Conservation (phyloP, 2,329 filamentous ascomycete genomes). For the Sclerotinia minor region DNA sequence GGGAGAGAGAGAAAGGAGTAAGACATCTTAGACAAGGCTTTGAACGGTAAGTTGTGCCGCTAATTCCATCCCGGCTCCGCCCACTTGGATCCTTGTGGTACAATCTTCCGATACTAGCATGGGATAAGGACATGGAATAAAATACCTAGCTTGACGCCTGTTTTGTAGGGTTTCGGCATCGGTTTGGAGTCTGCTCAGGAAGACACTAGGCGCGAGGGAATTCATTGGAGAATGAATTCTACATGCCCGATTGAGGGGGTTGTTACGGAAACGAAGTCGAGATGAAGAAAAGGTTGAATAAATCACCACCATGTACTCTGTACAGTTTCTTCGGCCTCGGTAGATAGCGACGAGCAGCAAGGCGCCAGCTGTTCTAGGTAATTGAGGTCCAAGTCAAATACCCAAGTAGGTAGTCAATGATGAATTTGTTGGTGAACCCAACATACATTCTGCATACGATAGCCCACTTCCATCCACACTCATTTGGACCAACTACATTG, state of each 20-base stretch:
- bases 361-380: not conserved
- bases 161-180: not conserved
- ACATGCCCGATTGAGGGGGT: not conserved
- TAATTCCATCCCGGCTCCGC: constrained; percentile 18
- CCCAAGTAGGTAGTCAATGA: not conserved
- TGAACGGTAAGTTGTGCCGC: constrained; percentile 15
- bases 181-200: not conserved
- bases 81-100: constrained; percentile 19
- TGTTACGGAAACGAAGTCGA: not conserved
- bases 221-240: constrained; percentile 1
- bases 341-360: constrained; percentile 1
- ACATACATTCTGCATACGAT: constrained; percentile 11
- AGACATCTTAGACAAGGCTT: not conserved
- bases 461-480: not conserved
- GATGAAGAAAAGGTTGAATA: not conserved
- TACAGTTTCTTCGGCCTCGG: not conserved
- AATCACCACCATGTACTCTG: not conserved
- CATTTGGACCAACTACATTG: not conserved
- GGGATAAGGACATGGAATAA: constrained; percentile 4
- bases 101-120: constrained; percentile 15
- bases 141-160: not conserved
- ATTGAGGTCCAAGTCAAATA: not conserved
- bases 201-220: not conserved
- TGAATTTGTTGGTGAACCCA: not conserved
- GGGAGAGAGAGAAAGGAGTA: not conserved